Conservation (phyloP, 148 eudicot genomes). For the Rhododendron simsii region DNA sequence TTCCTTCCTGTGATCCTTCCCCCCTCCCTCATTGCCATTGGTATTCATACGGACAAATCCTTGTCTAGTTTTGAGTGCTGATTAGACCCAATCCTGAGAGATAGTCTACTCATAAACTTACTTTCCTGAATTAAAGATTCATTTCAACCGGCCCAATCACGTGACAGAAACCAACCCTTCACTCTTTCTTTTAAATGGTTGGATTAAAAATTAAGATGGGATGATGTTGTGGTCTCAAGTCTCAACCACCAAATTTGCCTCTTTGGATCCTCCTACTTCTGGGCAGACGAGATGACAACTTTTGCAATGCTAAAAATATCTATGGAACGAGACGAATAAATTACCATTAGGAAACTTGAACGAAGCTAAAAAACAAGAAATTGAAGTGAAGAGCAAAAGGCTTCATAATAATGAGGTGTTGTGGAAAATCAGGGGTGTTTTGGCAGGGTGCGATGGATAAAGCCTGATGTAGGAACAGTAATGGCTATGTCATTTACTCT, state of each 20-base stretch:
- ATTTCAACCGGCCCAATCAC: background rate
- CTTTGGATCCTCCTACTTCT: background rate
- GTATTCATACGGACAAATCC: background rate
- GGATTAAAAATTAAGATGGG: background rate
- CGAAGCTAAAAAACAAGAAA: background rate
- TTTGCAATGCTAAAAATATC: background rate
- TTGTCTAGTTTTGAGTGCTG: background rate
- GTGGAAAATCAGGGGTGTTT: constrained; percentile 5
- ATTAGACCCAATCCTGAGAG: background rate
- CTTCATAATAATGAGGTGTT: background rate
- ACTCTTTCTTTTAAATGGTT: background rate
- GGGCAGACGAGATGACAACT: background rate
- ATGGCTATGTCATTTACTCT: background rate
- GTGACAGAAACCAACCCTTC: background rate
- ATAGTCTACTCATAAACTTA: background rate
- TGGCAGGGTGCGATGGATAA: constrained; percentile 8
- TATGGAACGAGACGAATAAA: background rate
- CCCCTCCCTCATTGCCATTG: background rate
- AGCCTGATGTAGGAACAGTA: constrained; percentile 7
- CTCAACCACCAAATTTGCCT: background rate
- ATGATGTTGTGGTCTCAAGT: background rate
- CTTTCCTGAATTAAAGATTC: background rate
- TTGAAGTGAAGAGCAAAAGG: background rate
- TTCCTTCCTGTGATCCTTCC: background rate
- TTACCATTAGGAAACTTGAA: background rate